Base-by-base conservation (phyloP, 2,329 filamentous ascomycete species). In the Blastomyces silverae region DNA sequence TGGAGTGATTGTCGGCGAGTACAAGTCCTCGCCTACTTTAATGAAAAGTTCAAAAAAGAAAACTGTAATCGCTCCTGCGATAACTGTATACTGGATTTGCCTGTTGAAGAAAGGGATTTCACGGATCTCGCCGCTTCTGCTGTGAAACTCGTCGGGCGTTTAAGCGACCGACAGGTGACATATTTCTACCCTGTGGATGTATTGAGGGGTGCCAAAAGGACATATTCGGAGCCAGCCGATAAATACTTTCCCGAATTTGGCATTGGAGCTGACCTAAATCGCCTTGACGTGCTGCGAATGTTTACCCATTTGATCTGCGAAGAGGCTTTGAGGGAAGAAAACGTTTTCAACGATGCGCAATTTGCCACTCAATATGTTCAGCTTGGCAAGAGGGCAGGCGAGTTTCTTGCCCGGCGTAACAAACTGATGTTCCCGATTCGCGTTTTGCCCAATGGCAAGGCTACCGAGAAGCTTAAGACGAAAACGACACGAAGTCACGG, bases 21-120 rank as follows among this genome's bases (percentile, higher is more conserved):
- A 1, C 90, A 96, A 75, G 88, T 99, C 20, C 85, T 99, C 44
- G 85, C 85, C n/a, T 99, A 99, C 76, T 99, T 99, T 79, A 92
- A 89, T 65, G 95, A 99, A 76, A 81, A 82, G 0, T 99, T 97
- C 73, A 79, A 85, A 62, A 81, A 82, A 48, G 83, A 85, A 15
- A 83, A 90, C 62, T 99, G 94, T 77, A 81, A 86, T 60, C 82
- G 84, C 61, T 84, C 83, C 0, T 99, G 94, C 76, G 95, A 99
- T 79, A 97, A 96, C 73, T 99, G 94, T 81, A 86, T 83, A 68
- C 90, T 87, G 2, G 86, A 85, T 31, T 81, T 85, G 57, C 82
- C 83, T 3, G 94, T 91, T 71, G 87, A 92, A 70, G 81, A 84
- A 62, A 83, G 86, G 65, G 92, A 97, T 76, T 89, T 93, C 70